Conservation (phyloP, 2,329 filamentous ascomycete species). For the Ascochyta fabae region DNA sequence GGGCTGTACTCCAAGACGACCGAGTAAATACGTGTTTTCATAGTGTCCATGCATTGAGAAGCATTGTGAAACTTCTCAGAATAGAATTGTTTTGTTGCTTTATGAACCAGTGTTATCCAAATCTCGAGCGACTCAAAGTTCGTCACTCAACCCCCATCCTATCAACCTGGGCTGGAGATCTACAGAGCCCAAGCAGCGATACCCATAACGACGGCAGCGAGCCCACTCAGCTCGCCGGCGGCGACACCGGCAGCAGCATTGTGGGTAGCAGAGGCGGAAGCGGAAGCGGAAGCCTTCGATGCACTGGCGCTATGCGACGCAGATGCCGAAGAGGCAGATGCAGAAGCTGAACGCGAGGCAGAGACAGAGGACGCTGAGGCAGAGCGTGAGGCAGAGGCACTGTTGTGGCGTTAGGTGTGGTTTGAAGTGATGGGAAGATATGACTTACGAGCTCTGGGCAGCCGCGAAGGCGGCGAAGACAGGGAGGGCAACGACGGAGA, state of each 20-base stretch:
- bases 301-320: neutral
- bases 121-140: neutral
- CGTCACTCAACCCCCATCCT: neutral
- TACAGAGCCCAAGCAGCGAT: constrained; percentile 25
- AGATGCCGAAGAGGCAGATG: constrained; percentile 1
- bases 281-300: constrained; percentile 5
- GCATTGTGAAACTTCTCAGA: no score
- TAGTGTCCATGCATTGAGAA: no score
- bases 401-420: neutral
- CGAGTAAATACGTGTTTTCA: no score
- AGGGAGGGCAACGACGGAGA: constrained; percentile 8
- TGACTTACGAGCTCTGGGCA: constrained; percentile 15
- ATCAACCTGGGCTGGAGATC: neutral
- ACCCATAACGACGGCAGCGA: constrained; percentile 21
- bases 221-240: constrained; percentile 14
- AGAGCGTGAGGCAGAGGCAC: neutral
- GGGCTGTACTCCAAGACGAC: no score
- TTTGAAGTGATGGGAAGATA: neutral
- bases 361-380: constrained; percentile 1
- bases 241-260: constrained; percentile 10
- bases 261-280: constrained; percentile 9
- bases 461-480: constrained; percentile 8
- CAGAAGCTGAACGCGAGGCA: neutral
- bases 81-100: no score
- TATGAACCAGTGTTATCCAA: neutral